Evolutionary conservation across 805 yeast genomes (phyloP), one percentile per base, ranked within the genome.

Genomic region (Komagataella mondaviorum): DNA sequence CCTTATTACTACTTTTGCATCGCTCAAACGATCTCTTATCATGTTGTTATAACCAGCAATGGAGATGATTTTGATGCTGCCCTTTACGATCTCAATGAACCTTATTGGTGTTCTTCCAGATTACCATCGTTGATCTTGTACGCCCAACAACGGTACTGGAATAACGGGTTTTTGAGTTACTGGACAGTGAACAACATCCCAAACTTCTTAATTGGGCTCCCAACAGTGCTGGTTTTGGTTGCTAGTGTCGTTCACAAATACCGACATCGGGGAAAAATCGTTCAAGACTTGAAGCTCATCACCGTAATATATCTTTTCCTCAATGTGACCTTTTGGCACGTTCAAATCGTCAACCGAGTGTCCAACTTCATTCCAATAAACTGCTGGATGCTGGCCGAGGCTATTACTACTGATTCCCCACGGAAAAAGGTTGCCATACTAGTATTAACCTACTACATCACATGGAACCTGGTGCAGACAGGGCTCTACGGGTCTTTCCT

Each of bases 81-180:
- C 12, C 1, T 30, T 10, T 30, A 30, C 2, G 45, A 45, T 36
- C 68, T 88, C 53, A 81, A 86, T 6, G 85, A 75, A 54, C 12
- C 39, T 10, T 1, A 10, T 8, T 91, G 97, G 97, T 91, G 99
- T 63, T 54, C 67, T 12, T 56, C 68, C 4, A 53, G 55, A 3
- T 50, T 85, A 0, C 88, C 86, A 6, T 75, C 83, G 20, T 69
- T 91, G 12, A 81, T 81, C 57, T 63, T 77, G 3, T 87, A 73
- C 63, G 85, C 95, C 6, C 99, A 93, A 65, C 53, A 67, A 1
- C 72, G 80, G 55, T 89, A 91, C 63, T 93, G 99, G 99, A 77
- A 81, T 57, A 75, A 72, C 47, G 98, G 99, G 0, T 78, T 90
- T 50, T 64, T 93, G 52, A 71, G 66, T 45, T 93, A 93, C 66